phyloP scores from a whole-genome alignment of 345 rosid species.

The Lepidium aucheri region DNA sequence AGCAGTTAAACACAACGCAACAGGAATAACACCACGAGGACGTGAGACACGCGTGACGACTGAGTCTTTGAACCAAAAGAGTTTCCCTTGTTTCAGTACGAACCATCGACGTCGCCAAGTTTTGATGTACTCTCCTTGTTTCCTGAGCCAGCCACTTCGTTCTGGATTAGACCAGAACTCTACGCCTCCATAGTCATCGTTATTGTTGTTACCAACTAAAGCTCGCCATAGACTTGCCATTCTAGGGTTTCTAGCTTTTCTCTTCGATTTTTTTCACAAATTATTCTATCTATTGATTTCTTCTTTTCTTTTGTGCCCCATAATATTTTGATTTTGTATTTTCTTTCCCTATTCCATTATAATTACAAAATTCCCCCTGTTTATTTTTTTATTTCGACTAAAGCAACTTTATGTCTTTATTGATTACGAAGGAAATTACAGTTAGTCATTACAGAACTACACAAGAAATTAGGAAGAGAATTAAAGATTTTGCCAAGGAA shows the following conservation, averaged over 20 bases:
- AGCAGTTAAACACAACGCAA: constrained; percentile 53
- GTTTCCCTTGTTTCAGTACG: constrained; percentile 60
- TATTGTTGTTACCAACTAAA: constrained; percentile 24
- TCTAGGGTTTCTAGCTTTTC: neutral
- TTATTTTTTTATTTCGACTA: too few relatives aligned
- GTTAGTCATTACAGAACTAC: too few relatives aligned
- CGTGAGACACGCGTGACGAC: constrained; percentile 40
- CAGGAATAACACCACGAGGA: constrained; percentile 64
- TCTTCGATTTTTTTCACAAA: too few relatives aligned
- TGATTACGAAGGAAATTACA: too few relatives aligned
- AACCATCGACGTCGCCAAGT: constrained; percentile 83
- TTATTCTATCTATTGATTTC: too few relatives aligned
- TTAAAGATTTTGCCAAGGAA: too few relatives aligned
- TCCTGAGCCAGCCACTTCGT: constrained; percentile 60
- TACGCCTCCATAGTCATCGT: constrained; percentile 35
- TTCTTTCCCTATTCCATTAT: neutral
- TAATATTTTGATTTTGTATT: neutral
- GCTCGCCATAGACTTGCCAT: constrained; percentile 42
- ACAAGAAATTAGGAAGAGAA: too few relatives aligned
- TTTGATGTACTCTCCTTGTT: constrained; percentile 65
- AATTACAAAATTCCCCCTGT: neutral
- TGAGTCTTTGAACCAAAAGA: constrained; percentile 75
- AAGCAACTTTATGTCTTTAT: too few relatives aligned
- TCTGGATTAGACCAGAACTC: constrained; percentile 69
- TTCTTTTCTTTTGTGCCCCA: neutral